A percentile compares a stretch with the other conserved stretches of the same genome.
Evolutionary conservation across 176 grass and related monocot species (phyloP).

Genomic region (Aegilops longissima): DNA sequence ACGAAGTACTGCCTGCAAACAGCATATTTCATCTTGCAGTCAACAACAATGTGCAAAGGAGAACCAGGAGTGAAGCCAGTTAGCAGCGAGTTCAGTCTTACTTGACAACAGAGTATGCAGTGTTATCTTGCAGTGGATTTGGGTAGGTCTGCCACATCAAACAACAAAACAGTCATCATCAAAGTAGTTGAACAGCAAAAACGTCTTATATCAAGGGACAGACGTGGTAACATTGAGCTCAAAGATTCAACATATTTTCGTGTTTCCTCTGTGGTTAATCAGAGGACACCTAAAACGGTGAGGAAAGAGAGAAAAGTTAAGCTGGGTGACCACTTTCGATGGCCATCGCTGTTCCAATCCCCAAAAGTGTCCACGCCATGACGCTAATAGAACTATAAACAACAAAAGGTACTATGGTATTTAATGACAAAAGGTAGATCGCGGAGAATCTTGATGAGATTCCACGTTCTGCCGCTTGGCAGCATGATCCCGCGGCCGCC

Average conservation of each 20-base stretch:
- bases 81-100: constrained; percentile 30
- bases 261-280: no score
- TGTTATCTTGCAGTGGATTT: constrained; percentile 91
- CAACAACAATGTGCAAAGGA: not conserved
- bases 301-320: not conserved
- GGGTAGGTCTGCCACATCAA: constrained; percentile 64
- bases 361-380: not conserved
- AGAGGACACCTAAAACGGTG: no score
- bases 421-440: constrained; percentile 7
- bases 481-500: no score
- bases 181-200: no score
- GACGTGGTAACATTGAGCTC: no score
- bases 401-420: not conserved
- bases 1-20: constrained; percentile 88
- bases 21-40: not conserved
- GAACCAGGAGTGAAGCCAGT: not conserved
- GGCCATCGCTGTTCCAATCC: not conserved
- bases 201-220: no score
- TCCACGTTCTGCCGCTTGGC: not conserved
- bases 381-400: not conserved
- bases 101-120: constrained; percentile 97
- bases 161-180: constrained; percentile 1
- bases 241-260: no score
- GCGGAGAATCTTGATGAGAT: constrained; percentile 18
- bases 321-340: not conserved